phyloP scores from a whole-genome alignment of 169 alveolate genomes.

The Perkinsus chesapeaki region DNA sequence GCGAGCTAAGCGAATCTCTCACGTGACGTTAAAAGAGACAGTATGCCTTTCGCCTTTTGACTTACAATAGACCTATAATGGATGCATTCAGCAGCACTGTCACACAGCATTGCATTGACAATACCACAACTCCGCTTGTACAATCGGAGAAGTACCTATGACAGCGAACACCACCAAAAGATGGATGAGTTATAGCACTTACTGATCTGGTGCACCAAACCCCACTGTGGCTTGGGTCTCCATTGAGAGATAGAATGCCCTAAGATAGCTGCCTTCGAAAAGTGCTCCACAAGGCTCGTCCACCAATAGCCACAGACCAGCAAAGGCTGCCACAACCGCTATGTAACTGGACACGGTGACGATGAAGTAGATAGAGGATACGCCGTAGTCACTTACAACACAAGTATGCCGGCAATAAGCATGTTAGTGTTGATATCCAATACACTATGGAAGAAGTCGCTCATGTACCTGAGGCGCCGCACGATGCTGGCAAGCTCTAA shows the following conservation, averaged over 20 bases:
- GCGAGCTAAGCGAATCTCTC: too few relatives aligned
- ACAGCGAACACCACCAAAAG: background rate
- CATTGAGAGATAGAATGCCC: background rate
- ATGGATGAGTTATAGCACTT: background rate
- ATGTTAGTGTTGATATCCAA: background rate
- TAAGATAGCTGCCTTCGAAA: background rate
- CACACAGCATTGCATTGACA: background rate
- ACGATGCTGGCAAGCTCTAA: too few relatives aligned
- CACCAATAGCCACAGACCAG: background rate
- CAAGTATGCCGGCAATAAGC: background rate
- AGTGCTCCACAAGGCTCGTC: background rate
- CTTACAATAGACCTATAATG: background rate
- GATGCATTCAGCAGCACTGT: background rate
- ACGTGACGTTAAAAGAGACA: too few relatives aligned
- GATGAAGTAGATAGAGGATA: background rate
- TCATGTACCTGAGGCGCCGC: background rate
- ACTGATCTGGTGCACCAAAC: background rate
- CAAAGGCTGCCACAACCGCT: background rate
- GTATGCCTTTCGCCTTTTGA: too few relatives aligned
- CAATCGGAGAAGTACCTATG: background rate
- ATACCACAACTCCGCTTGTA: background rate
- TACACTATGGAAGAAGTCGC: background rate
- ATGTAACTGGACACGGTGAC: background rate
- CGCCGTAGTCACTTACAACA: background rate
- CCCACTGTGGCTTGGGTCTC: background rate